Base-by-base conservation (phyloP, 2,329 filamentous ascomycete genomes). In the Cercospora beticola region DNA sequence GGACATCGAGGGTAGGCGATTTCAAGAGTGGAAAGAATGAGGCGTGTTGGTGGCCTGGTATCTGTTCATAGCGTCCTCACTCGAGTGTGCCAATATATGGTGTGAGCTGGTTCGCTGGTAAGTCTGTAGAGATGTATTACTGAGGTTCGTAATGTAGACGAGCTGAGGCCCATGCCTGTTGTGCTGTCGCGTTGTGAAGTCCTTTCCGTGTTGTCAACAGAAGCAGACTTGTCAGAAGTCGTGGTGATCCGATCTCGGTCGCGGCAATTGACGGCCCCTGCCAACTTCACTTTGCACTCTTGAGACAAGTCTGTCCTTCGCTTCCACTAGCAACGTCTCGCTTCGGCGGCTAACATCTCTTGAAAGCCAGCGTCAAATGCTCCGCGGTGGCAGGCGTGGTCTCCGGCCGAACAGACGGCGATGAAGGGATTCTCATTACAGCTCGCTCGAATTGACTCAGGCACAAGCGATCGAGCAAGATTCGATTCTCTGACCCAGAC, bases 1-100 rank as follows among this genome's bases (percentile, higher is more conserved):
- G 62, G 74, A 72, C 74, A 66, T 73, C 71, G 70, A 75, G 26
- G 75, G 69, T 1, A 69, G 21, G 6, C 64, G 68, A 2, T 72
- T 73, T 21, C 49, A 68, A 18, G 43, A 54, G 49, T 23, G 21
- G 49, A 14, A 26, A 54, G 23, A 54, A 14, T 54, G 49, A 54
- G 49, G 21, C 8, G 21, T 16, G 21, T 14, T 21, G 21, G 21
- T 54, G 12, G 49, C 21, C 10, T 54, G 49, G 49, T 3, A 28
- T 54, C 21, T 23, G 1, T 43, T 43, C 36, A 54, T 14, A 54
- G 49, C 21, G 21, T 49, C 16, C 12, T 54, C 21, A 16, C n/a
- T 5, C 12, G 5, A 16, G 12, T 4, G 21, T 54, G 49, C 49
- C 21, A 28, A 12, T 14, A 14, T 8, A 14, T 54, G 49, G 21